Evolutionary conservation across 495 filamentous ascomycete species (phyloP), one percentile per base, ranked within the genome.

Genomic region (Penicillium parvum): DNA sequence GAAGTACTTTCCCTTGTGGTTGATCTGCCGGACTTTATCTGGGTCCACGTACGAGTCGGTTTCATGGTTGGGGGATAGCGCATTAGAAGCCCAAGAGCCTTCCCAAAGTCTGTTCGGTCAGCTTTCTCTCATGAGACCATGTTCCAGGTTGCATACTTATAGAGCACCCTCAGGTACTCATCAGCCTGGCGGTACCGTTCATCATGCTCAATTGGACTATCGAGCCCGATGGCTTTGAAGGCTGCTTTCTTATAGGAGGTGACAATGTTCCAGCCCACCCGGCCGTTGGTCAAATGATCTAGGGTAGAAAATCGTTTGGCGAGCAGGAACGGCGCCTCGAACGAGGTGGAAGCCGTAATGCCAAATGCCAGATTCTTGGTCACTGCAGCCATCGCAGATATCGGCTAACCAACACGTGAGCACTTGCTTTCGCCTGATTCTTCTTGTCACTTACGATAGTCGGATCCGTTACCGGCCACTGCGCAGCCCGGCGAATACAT

Each of bases 191-290:
- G 62, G 37, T 84, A 84, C 2, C 80, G 68, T 60, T 82, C 69
- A 40, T 83, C 81, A 51, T 84, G 80, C 34, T 78, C 72, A 22
- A 79, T 77, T 0, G 72, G 73, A 16, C 50, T 69, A 7, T 81
- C 72, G 9, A 78, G 52, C 0, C 78, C 79, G 37, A 81, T 75
- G 4, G 74, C 75, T 46, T 78, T 77, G 47, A 76, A 75, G 5
- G 79, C 77, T 0, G 73, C 61, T 41, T 82, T 78, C 53, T 75
- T 76, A 58, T 73, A 84, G 0, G 68, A 74, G 4, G 79, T 82
- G 10, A 83, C 78, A 26, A 85, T 81, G 42, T 83, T 85, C 81
- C 79, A 83, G 0, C 73, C 80, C 27, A 84, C 60, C 3, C 79
- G 66, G 0, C 78, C 80, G 1, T 73, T 63, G 0, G 77, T 82